phyloP scores from a whole-genome alignment of 2,329 filamentous ascomycete species.

The Verticillium albo-atrum region DNA sequence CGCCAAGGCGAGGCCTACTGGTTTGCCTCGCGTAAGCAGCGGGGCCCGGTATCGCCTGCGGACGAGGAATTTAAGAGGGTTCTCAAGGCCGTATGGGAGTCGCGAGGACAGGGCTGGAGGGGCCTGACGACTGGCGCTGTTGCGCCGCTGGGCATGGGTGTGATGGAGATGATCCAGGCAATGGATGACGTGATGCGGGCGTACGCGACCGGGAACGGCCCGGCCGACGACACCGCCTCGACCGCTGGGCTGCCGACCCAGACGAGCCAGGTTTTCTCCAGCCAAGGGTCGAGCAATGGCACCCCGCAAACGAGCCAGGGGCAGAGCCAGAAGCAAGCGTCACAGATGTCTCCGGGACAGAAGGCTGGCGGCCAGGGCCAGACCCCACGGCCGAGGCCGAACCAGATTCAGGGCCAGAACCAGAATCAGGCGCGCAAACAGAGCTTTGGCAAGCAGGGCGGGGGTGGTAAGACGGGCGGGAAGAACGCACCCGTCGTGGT shows the following conservation, averaged over 20 bases:
- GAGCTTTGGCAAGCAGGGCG: background rate
- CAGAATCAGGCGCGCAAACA: background rate
- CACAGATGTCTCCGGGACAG: background rate
- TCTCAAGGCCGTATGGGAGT: constrained; percentile 41
- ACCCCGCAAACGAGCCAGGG: constrained; percentile 8
- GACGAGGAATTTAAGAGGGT: constrained; percentile 31
- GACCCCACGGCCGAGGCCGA: background rate
- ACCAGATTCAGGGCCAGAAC: constrained; percentile 5
- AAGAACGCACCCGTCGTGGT: background rate
- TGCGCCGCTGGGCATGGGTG: constrained; percentile 30
- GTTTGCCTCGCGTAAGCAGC: constrained; percentile 38
- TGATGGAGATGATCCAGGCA: constrained; percentile 42
- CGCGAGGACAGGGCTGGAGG: constrained; percentile 38
- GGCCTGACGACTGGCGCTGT: constrained; percentile 45
- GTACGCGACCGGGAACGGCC: constrained; percentile 18
- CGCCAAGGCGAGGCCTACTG: constrained; percentile 47
- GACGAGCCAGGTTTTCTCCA: constrained; percentile 9
- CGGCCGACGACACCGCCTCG: constrained; percentile 6
- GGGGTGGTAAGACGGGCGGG: background rate
- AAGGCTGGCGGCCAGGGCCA: background rate
- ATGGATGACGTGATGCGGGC: constrained; percentile 42
- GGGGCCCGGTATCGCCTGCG: constrained; percentile 10
- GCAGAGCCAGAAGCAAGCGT: constrained; percentile 2
- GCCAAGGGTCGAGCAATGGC: constrained; percentile 8
- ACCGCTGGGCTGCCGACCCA: constrained; percentile 7